Evolutionary conservation across 257 asterid species (phyloP), one percentile per base, ranked within the genome.

Genomic region (Echium plantagineum): DNA sequence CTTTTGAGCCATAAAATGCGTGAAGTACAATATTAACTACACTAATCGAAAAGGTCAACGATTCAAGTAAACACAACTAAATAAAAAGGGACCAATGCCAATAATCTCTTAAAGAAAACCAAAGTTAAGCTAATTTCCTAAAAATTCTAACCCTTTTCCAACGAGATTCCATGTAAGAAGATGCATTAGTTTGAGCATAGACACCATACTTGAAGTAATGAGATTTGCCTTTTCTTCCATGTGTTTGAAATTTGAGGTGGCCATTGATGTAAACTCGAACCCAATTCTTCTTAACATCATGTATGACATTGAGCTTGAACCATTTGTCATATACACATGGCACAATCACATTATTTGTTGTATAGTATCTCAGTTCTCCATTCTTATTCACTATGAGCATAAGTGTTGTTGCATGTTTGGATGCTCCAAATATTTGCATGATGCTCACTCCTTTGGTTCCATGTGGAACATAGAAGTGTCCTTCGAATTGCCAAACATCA

Each of bases 401-500:
- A 16, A 77, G 69, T 9, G 82, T 67, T 46, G 79, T 77, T 30
- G 74, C 55, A 51, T 69, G 67, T 18, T 66, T 65, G 1, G 61
- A 10, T 6, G 77, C 73, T 55, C 79, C 75, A 12, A 77, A 74
- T 0, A 77, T 70, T 59, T 77, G 82, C 82, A 77, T 77, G 57
- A 74, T 20, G 18, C 72, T 70, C 4, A 71, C 78, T 1, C 78
- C 78, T 1, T 75, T 65, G 2, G 78, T 66, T 19, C 75, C 83
- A 16, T 68, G 12, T 3, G 75, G 78, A 7, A 74, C 58, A 60
- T 72, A 72, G 4, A 65, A 53, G 13, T 66, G 47, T 16, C 68
- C 83, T 49, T 72, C 78, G 60, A 78, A 75, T 64, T 72, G 77
- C 80, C 81, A 72, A 3, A 74, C 67, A 1, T 77, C 80, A 0